These are phyloP conservation scores for Fusarium brevicatenulatum DNA, from an alignment of 2,329 filamentous ascomycete species.

Conservation along the genomic window DNA sequence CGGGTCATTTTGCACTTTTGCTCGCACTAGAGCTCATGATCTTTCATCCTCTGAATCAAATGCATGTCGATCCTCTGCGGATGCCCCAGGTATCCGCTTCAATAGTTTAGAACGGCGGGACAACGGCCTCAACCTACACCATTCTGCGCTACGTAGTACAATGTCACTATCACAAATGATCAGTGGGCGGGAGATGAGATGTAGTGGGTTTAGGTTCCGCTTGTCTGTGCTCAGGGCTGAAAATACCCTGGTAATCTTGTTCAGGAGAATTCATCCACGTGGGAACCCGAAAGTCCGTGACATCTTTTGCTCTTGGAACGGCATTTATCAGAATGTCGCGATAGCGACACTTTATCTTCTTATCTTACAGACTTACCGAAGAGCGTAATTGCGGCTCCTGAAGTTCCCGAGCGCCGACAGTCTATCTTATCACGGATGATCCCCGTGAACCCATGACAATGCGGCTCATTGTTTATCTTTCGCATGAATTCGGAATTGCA, in stretches of 20 bases:
- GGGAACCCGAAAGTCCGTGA: background rate
- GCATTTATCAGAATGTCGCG: background rate
- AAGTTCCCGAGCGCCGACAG: background rate
- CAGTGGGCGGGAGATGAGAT: slow-evolving; percentile 12
- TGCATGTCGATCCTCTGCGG: background rate
- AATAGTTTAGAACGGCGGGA: background rate
- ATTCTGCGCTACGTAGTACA: background rate
- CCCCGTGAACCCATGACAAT: background rate
- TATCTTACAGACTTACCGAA: background rate
- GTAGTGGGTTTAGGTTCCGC: background rate
- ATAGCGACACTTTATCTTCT: background rate
- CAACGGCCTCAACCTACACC: background rate
- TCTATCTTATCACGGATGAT: background rate
- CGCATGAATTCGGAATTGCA: background rate
- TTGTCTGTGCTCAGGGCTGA: background rate
- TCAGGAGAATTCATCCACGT: slow-evolving; percentile 5
- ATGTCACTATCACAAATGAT: background rate
- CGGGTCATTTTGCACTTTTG: background rate
- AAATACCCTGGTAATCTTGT: background rate
- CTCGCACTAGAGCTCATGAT: background rate
- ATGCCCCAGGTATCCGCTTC: background rate
- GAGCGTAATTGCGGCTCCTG: background rate
- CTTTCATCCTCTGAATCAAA: background rate
- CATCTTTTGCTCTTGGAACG: background rate
- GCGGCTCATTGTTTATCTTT: background rate